phyloP scores from a whole-genome alignment of 352 stramenopile genomes.

The Peronospora belbahrii region DNA sequence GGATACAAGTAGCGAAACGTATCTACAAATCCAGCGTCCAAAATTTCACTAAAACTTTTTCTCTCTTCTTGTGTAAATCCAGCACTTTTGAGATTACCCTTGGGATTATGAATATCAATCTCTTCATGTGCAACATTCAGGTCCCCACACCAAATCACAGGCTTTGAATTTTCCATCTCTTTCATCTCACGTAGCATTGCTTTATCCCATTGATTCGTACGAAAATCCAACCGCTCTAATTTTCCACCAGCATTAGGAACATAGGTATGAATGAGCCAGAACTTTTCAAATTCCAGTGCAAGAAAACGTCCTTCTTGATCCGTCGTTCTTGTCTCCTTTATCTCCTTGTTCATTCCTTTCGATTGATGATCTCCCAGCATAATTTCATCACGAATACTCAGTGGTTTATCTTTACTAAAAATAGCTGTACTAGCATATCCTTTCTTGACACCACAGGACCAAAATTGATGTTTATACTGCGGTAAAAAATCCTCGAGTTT shows the following conservation, averaged over 20 bases:
- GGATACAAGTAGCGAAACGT: conserved; percentile 62
- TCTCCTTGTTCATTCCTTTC: conserved; percentile 19
- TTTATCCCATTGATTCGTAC: conserved; percentile 70
- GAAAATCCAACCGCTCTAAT: conserved; percentile 63
- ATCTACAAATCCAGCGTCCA: conserved; percentile 65
- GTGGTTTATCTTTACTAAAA: conserved; percentile 62
- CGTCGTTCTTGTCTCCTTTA: conserved; percentile 32
- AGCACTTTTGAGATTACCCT: conserved; percentile 64
- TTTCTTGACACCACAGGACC: conserved; percentile 71
- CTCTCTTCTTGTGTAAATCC: conserved; percentile 78
- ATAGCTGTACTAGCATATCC: conserved; percentile 70
- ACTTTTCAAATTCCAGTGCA: conserved; percentile 59
- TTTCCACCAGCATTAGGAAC: conserved; percentile 69
- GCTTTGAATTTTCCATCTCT: conserved; percentile 63
- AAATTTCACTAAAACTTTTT: conserved; percentile 57
- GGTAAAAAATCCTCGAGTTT: conserved; percentile 69
- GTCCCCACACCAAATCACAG: conserved; percentile 80
- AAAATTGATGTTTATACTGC: conserved; percentile 72
- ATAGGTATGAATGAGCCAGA: conserved; percentile 85
- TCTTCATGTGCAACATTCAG: conserved; percentile 83
- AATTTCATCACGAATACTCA: conserved; percentile 65
- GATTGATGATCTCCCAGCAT: conserved; percentile 34
- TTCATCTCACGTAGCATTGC: conserved; percentile 64
- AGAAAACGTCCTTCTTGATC: conserved; percentile 77
- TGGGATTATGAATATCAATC: conserved; percentile 85